These are phyloP conservation scores for Hydnum rufescens DNA, from an alignment of 768 basidiomycete genomes.

Conservation along the genomic window DNA sequence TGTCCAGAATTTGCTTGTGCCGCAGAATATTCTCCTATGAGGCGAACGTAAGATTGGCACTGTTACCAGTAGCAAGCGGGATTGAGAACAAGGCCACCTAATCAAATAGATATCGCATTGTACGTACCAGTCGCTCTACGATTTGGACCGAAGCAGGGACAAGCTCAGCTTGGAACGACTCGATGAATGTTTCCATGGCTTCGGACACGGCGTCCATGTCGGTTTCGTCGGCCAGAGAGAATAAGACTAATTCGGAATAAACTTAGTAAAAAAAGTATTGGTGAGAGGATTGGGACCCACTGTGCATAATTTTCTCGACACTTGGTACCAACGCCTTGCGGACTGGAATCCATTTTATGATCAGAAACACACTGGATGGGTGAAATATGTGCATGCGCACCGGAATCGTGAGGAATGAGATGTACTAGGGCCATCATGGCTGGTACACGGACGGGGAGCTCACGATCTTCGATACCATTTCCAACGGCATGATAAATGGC, in stretches of 20 bases:
- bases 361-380: conserved; percentile 3
- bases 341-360: conserved; percentile 23
- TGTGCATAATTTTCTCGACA: conserved; percentile 76
- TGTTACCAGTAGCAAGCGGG: conserved; percentile 16
- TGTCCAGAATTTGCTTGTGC: conserved; percentile 29
- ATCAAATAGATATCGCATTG: not conserved
- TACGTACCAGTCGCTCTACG: conserved; percentile 49
- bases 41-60: conserved; percentile 69
- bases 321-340: conserved; percentile 47
- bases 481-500: conserved; percentile 46
- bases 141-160: conserved; percentile 71
- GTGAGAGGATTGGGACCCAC: conserved; percentile 20
- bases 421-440: conserved; percentile 66
- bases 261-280: not conserved
- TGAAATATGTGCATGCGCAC: conserved; percentile 21
- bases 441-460: conserved; percentile 69
- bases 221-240: conserved; percentile 79
- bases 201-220: conserved; percentile 69
- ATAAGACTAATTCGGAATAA: conserved; percentile 31
- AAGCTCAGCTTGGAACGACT: conserved; percentile 66
- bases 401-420: conserved; percentile 45
- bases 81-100: conserved; percentile 5
- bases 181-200: conserved; percentile 74
- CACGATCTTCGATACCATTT: conserved; percentile 49
- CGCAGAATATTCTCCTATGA: conserved; percentile 36